Base-by-base conservation (phyloP, 2,329 filamentous ascomycete genomes). In the Claviceps capensis region DNA sequence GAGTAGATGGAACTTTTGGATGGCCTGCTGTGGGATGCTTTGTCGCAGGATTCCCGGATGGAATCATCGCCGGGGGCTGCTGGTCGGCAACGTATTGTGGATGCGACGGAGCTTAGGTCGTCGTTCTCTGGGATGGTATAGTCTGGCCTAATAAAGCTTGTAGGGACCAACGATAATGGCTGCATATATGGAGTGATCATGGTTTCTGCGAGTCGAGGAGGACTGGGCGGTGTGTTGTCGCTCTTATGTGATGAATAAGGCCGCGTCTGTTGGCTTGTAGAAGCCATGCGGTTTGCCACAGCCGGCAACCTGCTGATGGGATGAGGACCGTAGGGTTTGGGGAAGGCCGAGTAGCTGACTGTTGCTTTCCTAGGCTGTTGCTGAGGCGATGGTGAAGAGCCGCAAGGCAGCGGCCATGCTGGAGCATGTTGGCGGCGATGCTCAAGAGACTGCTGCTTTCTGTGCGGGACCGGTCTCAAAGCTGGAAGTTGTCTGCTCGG, bases 311-410 rank as follows among this genome's bases (percentile, higher is more conserved):
- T 38, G 17, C 47, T 46, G 8, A 48, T 46, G n/a, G 55, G 47
- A 45, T 48, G 49, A n/a, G 43, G 42, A 43, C 40, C 13, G 2
- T 47, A 13, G 23, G 62, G 56, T 57, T 67, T 72, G 5, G 71
- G 71, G 53, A 72, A 73, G 41, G 71, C 63, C 1, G 71, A 72
- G 54, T 72, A 72, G 3, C 64, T 66, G 17, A 63, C 58, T 9
- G 59, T 55, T 9, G 61, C 53, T 54, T 61, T 64, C 43, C 52
- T 58, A 53, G 41, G 46, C 30, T 37, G 47, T 23, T 36, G 17
- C n/a, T 40, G 50, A 19, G 53, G 41, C n/a, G 30, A 22, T 11
- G 37, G 11, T 13, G 45, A 22, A 19, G 44, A 47, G 55, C 37
- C 53, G 23, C 64, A 59, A 26, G 59, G 58, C 34, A 64, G 56